phyloP scores from a whole-genome alignment of 192 early-diverging fungal genomes.

The Entomortierella beljakovae region DNA sequence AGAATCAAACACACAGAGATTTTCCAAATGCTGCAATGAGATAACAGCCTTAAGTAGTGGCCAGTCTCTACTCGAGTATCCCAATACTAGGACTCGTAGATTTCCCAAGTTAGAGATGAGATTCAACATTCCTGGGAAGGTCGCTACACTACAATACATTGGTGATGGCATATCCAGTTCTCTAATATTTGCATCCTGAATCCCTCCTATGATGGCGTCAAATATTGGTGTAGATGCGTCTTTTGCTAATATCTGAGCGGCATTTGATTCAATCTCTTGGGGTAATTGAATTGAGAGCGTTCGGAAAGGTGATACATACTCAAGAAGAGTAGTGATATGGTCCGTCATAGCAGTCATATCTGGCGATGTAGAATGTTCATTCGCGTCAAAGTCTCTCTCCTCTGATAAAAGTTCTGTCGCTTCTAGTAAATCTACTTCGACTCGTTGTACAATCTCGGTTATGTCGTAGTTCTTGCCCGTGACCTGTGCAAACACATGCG shows the following conservation, averaged over 20 bases:
- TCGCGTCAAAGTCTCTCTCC: constrained; percentile 1
- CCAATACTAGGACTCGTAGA: constrained; percentile 33
- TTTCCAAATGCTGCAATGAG: constrained; percentile 30
- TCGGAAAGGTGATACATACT: constrained; percentile 44
- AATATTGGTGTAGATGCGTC: constrained; percentile 20
- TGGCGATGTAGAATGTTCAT: neutral
- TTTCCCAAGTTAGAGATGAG: constrained; percentile 30
- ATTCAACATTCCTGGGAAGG: constrained; percentile 48
- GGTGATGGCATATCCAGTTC: constrained; percentile 54
- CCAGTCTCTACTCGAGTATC: constrained; percentile 53
- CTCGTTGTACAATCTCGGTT: constrained; percentile 46
- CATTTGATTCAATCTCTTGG: constrained; percentile 47
- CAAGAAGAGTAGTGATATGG: constrained; percentile 25
- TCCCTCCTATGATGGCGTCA: constrained; percentile 26
- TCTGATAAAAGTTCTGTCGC: constrained; percentile 32
- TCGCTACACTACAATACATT: constrained; percentile 49
- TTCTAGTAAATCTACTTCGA: constrained; percentile 45
- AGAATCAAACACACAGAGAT: constrained; percentile 51
- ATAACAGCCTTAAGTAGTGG: constrained; percentile 42
- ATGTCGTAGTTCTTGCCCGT: constrained; percentile 51
- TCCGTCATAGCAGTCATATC: constrained; percentile 19
- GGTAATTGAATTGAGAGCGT: constrained; percentile 50
- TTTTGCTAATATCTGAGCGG: constrained; percentile 26
- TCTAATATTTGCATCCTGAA: constrained; percentile 22
- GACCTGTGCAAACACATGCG: constrained; percentile 43